Evolutionary conservation across 2,329 filamentous ascomycete species (phyloP), one percentile per base, ranked within the genome.

Genomic region (Tolypocladium tropicale): DNA sequence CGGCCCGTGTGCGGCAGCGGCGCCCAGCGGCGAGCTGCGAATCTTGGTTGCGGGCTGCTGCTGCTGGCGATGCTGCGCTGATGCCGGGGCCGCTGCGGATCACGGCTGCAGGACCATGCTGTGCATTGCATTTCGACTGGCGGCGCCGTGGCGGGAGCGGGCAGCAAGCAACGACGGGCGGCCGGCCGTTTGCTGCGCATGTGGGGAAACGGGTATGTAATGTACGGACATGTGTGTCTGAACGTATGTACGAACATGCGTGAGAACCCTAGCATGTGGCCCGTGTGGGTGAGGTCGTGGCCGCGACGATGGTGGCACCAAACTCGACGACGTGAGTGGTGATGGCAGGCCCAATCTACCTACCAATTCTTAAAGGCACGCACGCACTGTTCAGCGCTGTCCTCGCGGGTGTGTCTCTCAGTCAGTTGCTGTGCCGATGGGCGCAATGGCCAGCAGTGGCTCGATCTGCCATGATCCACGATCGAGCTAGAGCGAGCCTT

Each of bases 81-180:
- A 3, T n/a, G 7, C 25, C 3, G 43, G 14, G 23, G 25, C 28
- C 16, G 46, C 46, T 55, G 56, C 56, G 55, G 52, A 56, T 58
- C 55, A 53, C 52, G 41, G 54, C 23, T 58, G 57, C 57, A 55
- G 55, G 53, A 36, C 51, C 6, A 7, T 30, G 46, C 46, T 11
- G 14, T 30, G 46, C 46, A 32, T 49, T 49, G 46, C 46, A 49
- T 32, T 12, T 32, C 46, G 46, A 32, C 25, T 32, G 46, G 43
- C 46, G 12, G 25, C 43, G 41, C 41, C 41, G 23, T 14, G 41
- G 41, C 41, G 23, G 25, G 23, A 16, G 43, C 25, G 43, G n/a
- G 43, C 7, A 7, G 23, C 23, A 43, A 21, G 14, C 41, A 23
- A 10, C 37, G 37, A 12, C 21, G 23, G 23, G 36, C 36, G 16